Evolutionary conservation across 805 yeast genomes (phyloP), one percentile per base, ranked within the genome.

Genomic region (Limtongia smithiae): DNA sequence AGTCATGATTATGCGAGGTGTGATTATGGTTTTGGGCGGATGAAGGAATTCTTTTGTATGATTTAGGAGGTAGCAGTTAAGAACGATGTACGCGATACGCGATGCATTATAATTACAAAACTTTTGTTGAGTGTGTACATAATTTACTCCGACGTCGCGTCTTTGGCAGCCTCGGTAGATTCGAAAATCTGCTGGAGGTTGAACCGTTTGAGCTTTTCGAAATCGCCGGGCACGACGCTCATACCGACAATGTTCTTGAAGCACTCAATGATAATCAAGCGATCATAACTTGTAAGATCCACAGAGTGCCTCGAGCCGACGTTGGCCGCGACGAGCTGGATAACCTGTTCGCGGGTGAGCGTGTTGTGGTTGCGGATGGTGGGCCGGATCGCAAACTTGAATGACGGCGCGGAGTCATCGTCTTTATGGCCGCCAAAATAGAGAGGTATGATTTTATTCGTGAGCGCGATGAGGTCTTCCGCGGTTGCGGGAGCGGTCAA

Each of bases 231-330:
- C 1, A 87, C 88, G 4, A 89, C 91, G 57, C 93, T 75, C 78
- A 87, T 81, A 5, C 98, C 98, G 30, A 93, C 76, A 54, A 85
- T 85, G 55, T 80, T 84, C 70, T 90, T 91, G 69, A 83, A 91
- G 63, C 96, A 85, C 65, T 88, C 96, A 2, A 93, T 84, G 44
- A 91, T 63, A 41, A 93, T 78, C 59, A 93, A 70, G 62, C 82
- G 81, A 53, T 90, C 95, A 61, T 79, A 87, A 11, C 79, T 68
- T 61, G 86, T 85, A 65, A 93, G 74, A 64, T 89, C 94, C 14
- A 93, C 95, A 31, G 68, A 71, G 65, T 88, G 96, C 1, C 82
- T 82, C 54, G 78, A 76, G 1, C 91, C 91, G 0, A 87, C 89
- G 37, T 76, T 68, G 27, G 76, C 79, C 3, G 95, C 96, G 7